phyloP scores from a whole-genome alignment of 106 monocot genomes.

The Dioscorea dumetorum region DNA sequence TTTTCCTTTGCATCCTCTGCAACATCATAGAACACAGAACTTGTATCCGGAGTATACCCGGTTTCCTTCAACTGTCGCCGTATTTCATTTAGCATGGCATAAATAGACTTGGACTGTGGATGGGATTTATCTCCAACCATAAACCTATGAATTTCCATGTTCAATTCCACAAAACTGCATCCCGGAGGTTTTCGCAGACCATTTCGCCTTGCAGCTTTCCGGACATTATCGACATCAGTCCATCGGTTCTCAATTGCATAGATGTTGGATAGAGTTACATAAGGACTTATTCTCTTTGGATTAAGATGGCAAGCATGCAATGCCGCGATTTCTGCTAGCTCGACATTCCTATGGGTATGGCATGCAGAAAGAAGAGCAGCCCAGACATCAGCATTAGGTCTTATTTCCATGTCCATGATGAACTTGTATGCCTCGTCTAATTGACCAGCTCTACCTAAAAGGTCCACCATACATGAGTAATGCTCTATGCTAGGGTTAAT shows the following conservation, averaged over 20 bases:
- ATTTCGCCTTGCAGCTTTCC: slow-evolving; percentile 22
- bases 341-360: slow-evolving; percentile 28
- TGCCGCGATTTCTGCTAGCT: slow-evolving; percentile 38
- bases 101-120: slow-evolving; percentile 20
- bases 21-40: slow-evolving; percentile 35
- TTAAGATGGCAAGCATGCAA: slow-evolving; percentile 18
- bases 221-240: slow-evolving; percentile 37
- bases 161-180: slow-evolving; percentile 31
- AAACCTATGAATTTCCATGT: slow-evolving; percentile 28
- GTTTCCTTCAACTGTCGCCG: slow-evolving; percentile 16
- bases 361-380: slow-evolving; percentile 48
- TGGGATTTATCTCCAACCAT: slow-evolving; percentile 45
- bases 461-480: slow-evolving; percentile 38
- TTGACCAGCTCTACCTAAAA: slow-evolving; percentile 34
- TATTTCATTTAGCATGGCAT: slow-evolving; percentile 30
- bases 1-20: slow-evolving; percentile 28
- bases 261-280: slow-evolving; percentile 36
- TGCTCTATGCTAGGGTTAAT: slow-evolving; percentile 25
- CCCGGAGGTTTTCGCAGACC: slow-evolving; percentile 49
- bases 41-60: slow-evolving; percentile 33
- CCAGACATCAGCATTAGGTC: slow-evolving; percentile 46
- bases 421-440: slow-evolving; percentile 39
- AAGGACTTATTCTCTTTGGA: slow-evolving; percentile 23
- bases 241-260: slow-evolving; percentile 40
- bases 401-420: slow-evolving; percentile 24